Base-by-base conservation (phyloP, 306 rosid species). In the Geum urbanum region DNA sequence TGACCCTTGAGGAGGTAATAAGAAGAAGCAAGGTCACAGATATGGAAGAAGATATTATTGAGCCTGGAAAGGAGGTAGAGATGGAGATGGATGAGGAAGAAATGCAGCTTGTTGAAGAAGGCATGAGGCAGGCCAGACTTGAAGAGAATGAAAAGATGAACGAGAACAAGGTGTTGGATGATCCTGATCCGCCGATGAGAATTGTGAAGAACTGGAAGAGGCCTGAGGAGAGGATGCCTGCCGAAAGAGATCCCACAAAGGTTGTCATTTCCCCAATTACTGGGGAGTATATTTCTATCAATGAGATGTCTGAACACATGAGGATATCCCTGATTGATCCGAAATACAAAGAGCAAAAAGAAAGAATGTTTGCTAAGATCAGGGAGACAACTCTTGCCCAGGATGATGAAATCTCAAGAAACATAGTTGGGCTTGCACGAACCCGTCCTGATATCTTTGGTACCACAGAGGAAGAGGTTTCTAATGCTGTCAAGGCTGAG, bases 1-100 rank as follows among this genome's bases (percentile, higher is more conserved):
- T 94, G 96, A 90, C 96, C 63, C 82, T 87, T 78, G 98, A 94
- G 79, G 97, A 90, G 80, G 98, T 94, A 59, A 84, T 94, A 39
- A 90, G 96, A 86, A 94, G 92, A 83, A 94, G 96, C 83, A 90
- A 90, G 88, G 50, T 80, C 61, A 11, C 96, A 3, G 56, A 86
- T 67, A 70, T 79, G 77, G 97, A 90, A 73, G 98, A 90, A 74
- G 96, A 90, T 58, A 43, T 74, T 39, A 76, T 86, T 68, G 95
- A 90, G 82, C 98, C 95, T 56, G 89, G 82, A 15, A 94, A 88
- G 84, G 97, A 87, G 83, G 83, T 90, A 41, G 98, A 94, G 76
- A 90, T 94, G 98, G 98, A 94, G 80, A 94, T 94, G 97, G 97
- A 90, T 11, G 98, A 88, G 58, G 98, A 94, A 75, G 97, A 90